phyloP scores from a whole-genome alignment of 257 asterid genomes.

The Solanum virginianum region DNA sequence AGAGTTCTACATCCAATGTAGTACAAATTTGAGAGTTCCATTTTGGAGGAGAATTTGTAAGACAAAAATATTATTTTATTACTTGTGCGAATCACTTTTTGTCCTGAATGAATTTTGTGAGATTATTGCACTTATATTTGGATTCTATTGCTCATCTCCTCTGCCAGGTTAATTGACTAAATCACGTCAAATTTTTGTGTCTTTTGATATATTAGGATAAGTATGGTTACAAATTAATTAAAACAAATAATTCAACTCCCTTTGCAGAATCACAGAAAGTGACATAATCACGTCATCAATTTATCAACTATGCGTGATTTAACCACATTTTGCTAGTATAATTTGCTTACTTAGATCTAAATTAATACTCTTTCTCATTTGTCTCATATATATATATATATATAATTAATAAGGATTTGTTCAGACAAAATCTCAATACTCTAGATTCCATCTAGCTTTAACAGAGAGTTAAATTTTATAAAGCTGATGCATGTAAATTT shows the following conservation, averaged over 20 bases:
- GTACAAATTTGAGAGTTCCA: too few relatives aligned
- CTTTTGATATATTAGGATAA: background rate
- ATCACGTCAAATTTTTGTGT: too few relatives aligned
- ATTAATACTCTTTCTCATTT: background rate
- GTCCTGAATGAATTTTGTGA: too few relatives aligned
- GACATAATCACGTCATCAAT: background rate
- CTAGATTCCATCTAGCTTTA: background rate
- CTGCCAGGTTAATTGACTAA: background rate
- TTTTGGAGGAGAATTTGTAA: too few relatives aligned
- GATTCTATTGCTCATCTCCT: constrained; percentile 2
- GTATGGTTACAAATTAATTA: background rate
- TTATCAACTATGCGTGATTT: background rate
- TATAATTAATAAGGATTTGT: background rate
- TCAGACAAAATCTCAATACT: background rate
- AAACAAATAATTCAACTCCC: background rate
- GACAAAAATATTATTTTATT: too few relatives aligned
- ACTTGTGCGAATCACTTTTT: too few relatives aligned
- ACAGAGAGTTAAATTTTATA: background rate
- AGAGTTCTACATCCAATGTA: too few relatives aligned
- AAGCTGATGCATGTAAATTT: background rate
- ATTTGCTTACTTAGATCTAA: background rate
- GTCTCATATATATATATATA: background rate
- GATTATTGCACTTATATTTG: too few relatives aligned
- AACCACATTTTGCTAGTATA: background rate
- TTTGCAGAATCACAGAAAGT: background rate